A percentile compares a stretch with the other conserved stretches of the same genome.
These are phyloP conservation scores for Ophiostoma tasmaniense DNA, from an alignment of 2,329 filamentous ascomycete genomes.

Conservation along the genomic window DNA sequence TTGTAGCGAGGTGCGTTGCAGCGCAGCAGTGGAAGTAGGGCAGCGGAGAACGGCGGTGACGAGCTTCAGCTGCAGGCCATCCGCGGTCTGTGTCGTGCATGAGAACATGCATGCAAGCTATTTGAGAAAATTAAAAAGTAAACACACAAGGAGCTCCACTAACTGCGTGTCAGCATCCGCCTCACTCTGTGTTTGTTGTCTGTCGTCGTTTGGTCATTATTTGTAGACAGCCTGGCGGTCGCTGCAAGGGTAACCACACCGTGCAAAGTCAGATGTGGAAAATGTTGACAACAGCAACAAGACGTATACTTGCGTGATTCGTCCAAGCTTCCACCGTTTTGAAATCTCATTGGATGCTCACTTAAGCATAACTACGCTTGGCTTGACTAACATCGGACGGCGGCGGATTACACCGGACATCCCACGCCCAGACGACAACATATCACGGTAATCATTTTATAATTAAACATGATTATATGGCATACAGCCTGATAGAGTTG, in stretches of 20 bases:
- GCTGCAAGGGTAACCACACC: not conserved
- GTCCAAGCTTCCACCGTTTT: not conserved
- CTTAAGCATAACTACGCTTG: not conserved
- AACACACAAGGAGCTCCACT: not conserved
- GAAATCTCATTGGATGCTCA: not conserved
- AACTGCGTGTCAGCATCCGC: not conserved
- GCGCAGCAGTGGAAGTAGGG: not conserved
- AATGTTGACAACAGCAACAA: too few relatives aligned
- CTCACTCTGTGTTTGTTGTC: too few relatives aligned
- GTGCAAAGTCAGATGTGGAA: not conserved
- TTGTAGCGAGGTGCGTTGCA: not conserved
- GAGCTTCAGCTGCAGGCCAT: not conserved
- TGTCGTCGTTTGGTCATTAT: not conserved
- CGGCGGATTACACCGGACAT: not conserved
- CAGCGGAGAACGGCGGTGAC: slow-evolving; percentile 3
- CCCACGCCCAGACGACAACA: not conserved
- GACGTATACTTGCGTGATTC: not conserved
- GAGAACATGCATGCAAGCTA: not conserved
- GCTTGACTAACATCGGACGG: not conserved
- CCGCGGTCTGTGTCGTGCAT: not conserved
- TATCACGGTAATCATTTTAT: not conserved
- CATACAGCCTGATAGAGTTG: too few relatives aligned
- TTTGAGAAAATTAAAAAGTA: not conserved
- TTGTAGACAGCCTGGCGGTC: not conserved
- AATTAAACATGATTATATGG: too few relatives aligned